Evolutionary conservation across 1,139 yeast genomes (phyloP).

Genomic region (Taphrina sp.): DNA sequence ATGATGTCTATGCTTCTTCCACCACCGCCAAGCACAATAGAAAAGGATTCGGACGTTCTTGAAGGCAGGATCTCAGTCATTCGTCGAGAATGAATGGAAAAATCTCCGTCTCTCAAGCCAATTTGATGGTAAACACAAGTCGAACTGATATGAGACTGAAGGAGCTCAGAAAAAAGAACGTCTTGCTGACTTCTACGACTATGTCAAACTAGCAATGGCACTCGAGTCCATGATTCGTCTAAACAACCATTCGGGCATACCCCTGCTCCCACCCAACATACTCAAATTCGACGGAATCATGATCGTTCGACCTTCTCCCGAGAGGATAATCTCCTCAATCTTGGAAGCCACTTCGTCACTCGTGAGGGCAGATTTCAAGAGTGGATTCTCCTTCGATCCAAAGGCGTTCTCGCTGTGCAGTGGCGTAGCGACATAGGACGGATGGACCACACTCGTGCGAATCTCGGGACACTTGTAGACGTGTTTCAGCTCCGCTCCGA

Average conservation of each 20-base stretch:
- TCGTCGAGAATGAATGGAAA: too few species aligned
- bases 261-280: neutral
- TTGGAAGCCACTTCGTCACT: neutral
- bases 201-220: too few species aligned
- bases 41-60: too few species aligned
- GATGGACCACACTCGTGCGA: constrained; percentile 10
- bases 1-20: too few species aligned
- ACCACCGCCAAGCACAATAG: too few species aligned
- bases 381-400: neutral
- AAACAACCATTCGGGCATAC: constrained; percentile 7
- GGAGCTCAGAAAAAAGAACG: too few species aligned
- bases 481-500: constrained; percentile 8
- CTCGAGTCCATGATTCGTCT: constrained; percentile 2
- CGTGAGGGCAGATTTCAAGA: constrained; percentile 1
- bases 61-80: too few species aligned
- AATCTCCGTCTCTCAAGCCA: too few species aligned
- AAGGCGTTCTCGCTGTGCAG: neutral
- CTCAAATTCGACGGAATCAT: neutral
- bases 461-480: constrained; percentile 8
- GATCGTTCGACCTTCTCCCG: neutral
- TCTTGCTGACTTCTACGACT: too few species aligned
- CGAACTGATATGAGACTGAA: too few species aligned
- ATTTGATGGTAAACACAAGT: too few species aligned
- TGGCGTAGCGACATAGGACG: constrained; percentile 6
- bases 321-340: neutral